Base-by-base conservation (phyloP, 495 filamentous ascomycete genomes). In the Neurospora discreta region DNA sequence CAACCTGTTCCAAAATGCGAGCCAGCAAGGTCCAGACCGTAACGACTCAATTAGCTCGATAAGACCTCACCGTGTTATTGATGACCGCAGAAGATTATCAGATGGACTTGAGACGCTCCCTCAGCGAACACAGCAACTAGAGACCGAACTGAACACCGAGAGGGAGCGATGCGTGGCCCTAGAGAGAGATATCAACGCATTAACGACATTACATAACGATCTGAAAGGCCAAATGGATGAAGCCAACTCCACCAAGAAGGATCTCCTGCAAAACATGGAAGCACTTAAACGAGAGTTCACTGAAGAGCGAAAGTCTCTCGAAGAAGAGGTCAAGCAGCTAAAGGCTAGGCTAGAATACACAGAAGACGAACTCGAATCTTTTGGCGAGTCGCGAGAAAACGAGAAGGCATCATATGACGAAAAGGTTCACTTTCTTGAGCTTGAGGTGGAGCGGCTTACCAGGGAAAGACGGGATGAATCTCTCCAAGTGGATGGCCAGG, bases 201-300 rank as follows among this genome's bases (percentile, higher is more conserved):
- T 84, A 68, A 84, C 79, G 6, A 87, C 90, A 23, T 83, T 87
- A 4, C 88, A 92, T 75, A 85, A 89, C 38, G 85, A 90, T 44
- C 88, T 92, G 39, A 90, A 88, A 73, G 85, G 88, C 65, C 90
- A 89, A 72, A 87, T 93, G 58, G 90, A 95, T 73, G 93, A 97
- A 78, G 92, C 86, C 15, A 90, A 93, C 73, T 94, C 92, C 3
- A 99, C 92, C 0, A 99, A 99, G 80, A 89, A 92, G 77, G 95
- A 99, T 76, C 87, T 99, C 1, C 88, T 99, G 78, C 91, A 92
- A 46, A 99, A 99, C 76, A 90, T 99, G 78, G 93, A 98, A 76
- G 92, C 94, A 40, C 87, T 93, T 40, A 92, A 97, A 77, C 89
- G 89, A 39, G 95, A 98, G 77, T 97, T 97, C 76, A 85, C 91